These are phyloP conservation scores for Quercus lobata DNA, from an alignment of 331 rosid genomes.

Conservation along the genomic window DNA sequence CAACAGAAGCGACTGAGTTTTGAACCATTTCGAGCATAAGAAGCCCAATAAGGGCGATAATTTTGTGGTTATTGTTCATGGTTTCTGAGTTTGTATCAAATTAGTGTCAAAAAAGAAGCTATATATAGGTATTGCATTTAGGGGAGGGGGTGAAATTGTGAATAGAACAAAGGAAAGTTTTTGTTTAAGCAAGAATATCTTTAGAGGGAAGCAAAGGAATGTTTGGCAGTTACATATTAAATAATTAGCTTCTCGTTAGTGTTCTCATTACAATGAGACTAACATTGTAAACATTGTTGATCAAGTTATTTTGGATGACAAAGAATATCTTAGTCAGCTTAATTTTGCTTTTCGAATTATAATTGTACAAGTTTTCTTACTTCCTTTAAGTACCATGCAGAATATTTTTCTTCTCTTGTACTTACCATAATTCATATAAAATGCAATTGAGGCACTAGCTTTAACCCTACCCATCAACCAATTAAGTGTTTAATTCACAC, in stretches of 20 bases:
- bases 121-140: slow-evolving; percentile 43
- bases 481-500: no score
- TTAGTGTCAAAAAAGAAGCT: slow-evolving; percentile 10
- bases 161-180: slow-evolving; percentile 21
- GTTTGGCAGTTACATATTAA: slow-evolving; percentile 28
- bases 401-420: no score
- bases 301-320: no score
- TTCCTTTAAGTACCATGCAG: no score
- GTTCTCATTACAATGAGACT: slow-evolving; percentile 17
- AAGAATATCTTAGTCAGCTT: no score
- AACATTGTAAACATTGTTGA: neutral
- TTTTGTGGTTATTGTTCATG: slow-evolving; percentile 36
- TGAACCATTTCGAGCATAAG: slow-evolving; percentile 27
- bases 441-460: no score
- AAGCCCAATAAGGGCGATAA: slow-evolving; percentile 33
- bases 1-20: slow-evolving; percentile 45
- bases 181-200: slow-evolving; percentile 64
- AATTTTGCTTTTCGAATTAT: no score
- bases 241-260: slow-evolving; percentile 1
- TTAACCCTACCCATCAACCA: no score
- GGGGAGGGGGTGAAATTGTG: slow-evolving; percentile 7
- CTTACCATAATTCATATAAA: no score
- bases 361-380: no score
- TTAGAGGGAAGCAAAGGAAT: slow-evolving; percentile 53
- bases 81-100: slow-evolving; percentile 10